phyloP scores from a whole-genome alignment of 257 asterid genomes.

The Ophiorrhiza pumila region DNA sequence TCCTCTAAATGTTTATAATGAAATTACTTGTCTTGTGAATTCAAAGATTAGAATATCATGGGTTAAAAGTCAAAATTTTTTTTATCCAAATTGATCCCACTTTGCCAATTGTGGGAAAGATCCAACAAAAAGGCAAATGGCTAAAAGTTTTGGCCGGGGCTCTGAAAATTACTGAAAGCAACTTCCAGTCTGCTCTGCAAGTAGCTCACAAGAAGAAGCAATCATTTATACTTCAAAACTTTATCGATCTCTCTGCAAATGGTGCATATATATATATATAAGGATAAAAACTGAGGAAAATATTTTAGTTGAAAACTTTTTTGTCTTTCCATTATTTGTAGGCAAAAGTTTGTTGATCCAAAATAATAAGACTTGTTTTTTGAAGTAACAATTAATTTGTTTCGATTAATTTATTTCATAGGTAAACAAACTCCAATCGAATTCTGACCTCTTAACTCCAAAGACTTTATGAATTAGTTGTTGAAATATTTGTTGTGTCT shows the following conservation, averaged over 20 bases:
- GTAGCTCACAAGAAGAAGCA: constrained; percentile 21
- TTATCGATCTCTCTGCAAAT: not conserved
- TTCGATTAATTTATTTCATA: no score
- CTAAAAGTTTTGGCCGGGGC: not conserved
- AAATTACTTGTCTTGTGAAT: no score
- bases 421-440: no score
- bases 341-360: not conserved
- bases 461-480: no score
- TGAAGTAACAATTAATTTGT: not conserved
- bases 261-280: not conserved
- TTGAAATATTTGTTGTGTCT: not conserved
- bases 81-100: not conserved
- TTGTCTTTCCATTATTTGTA: no score
- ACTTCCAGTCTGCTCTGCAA: constrained; percentile 13
- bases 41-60: no score
- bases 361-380: not conserved
- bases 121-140: not conserved
- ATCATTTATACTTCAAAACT: not conserved
- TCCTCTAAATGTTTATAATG: no score
- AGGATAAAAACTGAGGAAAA: not conserved
- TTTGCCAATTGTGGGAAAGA: not conserved
- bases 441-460: no score
- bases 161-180: constrained; percentile 19
- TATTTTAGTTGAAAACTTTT: not conserved
- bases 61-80: no score